Base-by-base conservation (phyloP, 73 alveolate genomes). In the Paramecium biaurelia region DNA sequence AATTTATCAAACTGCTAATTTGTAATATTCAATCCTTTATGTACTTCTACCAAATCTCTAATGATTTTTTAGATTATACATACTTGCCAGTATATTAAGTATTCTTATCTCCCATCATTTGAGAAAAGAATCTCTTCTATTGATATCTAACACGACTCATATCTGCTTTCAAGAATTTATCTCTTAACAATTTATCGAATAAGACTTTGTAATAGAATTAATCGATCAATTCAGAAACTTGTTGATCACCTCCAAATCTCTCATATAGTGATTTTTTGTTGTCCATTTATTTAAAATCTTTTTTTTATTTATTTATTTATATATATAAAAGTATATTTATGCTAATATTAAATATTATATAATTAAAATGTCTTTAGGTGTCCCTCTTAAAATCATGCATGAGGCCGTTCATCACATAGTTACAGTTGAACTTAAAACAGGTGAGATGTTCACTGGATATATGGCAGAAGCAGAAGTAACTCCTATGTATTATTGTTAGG, bases 391-490 rank as follows among this genome's bases (percentile, higher is more conserved):
- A 86, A 96, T 98, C 9, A 92, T 98, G 76, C 99, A 97, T 86
- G 99, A 98, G 70, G 98, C 99, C 23, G 99, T 96, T 76, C 97
- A 97, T 92, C 99, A 98, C 67, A 99, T 98, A 37, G 98, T 98
- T 26, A 98, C 99, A 26, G 96, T 97, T 38, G 99, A 98, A 90
- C 87, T 98, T 18, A 98, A 98, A 93, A 93, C 98, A 32, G 97
- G 99, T n/a, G 99, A 97, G 88, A 92, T 95, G 85, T 98, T 95
- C 92, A 85, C 99, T 82, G 99, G 99, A 24, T 98, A 98, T 85
- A 92, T 98, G 92, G 98, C 98, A 93, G 99, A 97, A 92, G 99
- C 99, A 42, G 99, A 98, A 93, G 96, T 93, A 93, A 57, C 58
- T 18, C 1, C 1, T 7, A 28, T 18, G 7, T 47, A 20, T 34